Evolutionary conservation across 2,329 filamentous ascomycete genomes (phyloP), one percentile per base, ranked within the genome.

Genomic region (Ceratocystis eucalypticola): DNA sequence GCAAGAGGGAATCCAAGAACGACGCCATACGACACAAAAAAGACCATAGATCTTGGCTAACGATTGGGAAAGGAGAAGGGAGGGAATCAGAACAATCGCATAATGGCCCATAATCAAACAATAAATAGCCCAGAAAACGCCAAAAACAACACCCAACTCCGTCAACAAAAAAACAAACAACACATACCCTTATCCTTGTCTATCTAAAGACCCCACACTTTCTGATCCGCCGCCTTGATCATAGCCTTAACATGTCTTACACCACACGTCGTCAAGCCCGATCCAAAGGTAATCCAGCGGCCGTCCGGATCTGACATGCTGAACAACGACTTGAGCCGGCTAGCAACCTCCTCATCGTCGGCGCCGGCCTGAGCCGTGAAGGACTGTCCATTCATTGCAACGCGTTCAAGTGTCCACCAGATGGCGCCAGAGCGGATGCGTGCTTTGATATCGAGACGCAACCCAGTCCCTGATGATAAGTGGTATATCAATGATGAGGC

Each of bases 401-500:
- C 69, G 3, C 78, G 78, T 69, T 74, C 75, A 2, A 84, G 72
- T 66, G 80, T 78, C 82, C 82, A 86, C 75, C 77, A 79, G 2
- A 77, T 72, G 57, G 78, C 75, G 28, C 79, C 80, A 46, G 77
- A 76, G 17, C 81, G 79, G 8, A 76, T 73, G 6, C 62, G 66
- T 15, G 63, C 65, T 64, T 76, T 76, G 62, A 85, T 75, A 57
- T 76, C 77, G n/a, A 85, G 74, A 46, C 83, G 79, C 46, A 88
- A 74, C 1, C 76, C 75, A 22, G 70, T 44, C 33, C 70, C 64
- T 20, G 71, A 67, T 30, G 73, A 69, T 1, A 85, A 70, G 4
- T 72, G 74, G 70, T 87, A 88, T 46, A 79, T 78, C 6, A 88
- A 73, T 7, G 77, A 77, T 64, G 83, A 79, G 79, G 81, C 85